These are phyloP conservation scores for Talaromyces sp. DNA, from an alignment of 2,329 filamentous ascomycete species.

Conservation along the genomic window DNA sequence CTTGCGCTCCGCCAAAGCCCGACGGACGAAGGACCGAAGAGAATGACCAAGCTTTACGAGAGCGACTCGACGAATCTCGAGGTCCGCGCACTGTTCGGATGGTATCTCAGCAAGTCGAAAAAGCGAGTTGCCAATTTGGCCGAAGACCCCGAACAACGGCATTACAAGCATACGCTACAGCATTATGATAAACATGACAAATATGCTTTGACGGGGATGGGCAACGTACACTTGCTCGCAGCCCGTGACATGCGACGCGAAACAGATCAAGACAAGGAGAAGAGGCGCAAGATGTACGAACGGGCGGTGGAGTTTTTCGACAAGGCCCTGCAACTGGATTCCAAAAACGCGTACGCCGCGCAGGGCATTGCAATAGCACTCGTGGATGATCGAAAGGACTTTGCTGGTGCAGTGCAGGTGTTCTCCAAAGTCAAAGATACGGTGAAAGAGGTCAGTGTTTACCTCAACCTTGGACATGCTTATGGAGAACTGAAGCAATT, in stretches of 20 bases:
- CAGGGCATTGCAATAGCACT: conserved; percentile 93
- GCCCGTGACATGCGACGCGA: conserved; percentile 93
- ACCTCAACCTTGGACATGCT: conserved; percentile 88
- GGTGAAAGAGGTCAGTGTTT: conserved; percentile 79
- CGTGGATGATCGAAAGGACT: conserved; percentile 90
- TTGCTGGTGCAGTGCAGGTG: conserved; percentile 72
- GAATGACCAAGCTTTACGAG: conserved; percentile 78
- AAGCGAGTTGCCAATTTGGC: conserved; percentile 74
- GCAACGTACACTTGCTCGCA: conserved; percentile 81
- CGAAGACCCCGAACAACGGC: conserved; percentile 85
- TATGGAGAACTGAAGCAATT: conserved; percentile 88
- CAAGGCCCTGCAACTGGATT: conserved; percentile 90
- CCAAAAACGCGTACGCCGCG: conserved; percentile 91
- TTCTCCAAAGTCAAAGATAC: conserved; percentile 89
- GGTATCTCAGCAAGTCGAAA: conserved; percentile 87
- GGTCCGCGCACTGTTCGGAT: conserved; percentile 86
- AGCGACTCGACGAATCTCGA: conserved; percentile 80
- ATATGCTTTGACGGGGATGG: conserved; percentile 96
- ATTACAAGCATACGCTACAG: conserved; percentile 94
- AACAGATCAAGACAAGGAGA: conserved; percentile 83
- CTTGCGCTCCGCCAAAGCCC: conserved; percentile 77
- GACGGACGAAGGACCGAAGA: conserved; percentile 78
- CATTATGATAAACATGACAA: conserved; percentile 94
- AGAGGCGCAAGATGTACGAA: conserved; percentile 77
- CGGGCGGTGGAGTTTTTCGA: conserved; percentile 98